phyloP scores from a whole-genome alignment of 306 rosid species.

The Sophora flavescens region DNA sequence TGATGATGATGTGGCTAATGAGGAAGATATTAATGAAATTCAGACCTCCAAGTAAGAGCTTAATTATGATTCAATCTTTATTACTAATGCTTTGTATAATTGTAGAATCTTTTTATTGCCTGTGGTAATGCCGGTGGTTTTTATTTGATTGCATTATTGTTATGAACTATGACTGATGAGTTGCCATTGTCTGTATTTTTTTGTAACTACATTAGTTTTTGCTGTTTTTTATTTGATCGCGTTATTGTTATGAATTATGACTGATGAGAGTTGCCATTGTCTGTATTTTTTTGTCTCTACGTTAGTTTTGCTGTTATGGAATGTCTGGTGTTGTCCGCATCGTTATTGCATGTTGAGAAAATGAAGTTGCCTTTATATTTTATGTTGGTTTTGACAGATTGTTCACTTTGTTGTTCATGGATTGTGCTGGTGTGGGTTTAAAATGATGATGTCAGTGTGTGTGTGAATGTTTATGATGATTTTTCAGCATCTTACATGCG shows the following conservation, averaged over 20 bases:
- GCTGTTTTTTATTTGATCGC: constrained; percentile 7
- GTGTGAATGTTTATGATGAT: constrained; percentile 30
- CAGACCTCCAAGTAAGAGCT: constrained; percentile 49
- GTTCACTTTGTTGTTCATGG: constrained; percentile 19
- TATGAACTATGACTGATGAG: too few species aligned
- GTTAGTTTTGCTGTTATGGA: constrained; percentile 28
- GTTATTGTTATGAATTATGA: too few species aligned
- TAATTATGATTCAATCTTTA: not conserved
- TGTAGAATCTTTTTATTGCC: not conserved
- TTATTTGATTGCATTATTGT: not conserved
- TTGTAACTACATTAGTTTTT: constrained; percentile 24
- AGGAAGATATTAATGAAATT: constrained; percentile 19
- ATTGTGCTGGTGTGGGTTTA: constrained; percentile 35
- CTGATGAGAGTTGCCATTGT: not conserved
- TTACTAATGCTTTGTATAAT: constrained; percentile 22
- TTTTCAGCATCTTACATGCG: constrained; percentile 13
- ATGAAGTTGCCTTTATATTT: constrained; percentile 46
- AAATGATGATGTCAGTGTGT: constrained; percentile 15
- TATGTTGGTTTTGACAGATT: constrained; percentile 48
- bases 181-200: constrained; percentile 1
- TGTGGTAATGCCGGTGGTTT: not conserved
- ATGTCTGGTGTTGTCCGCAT: constrained; percentile 21
- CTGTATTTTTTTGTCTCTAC: constrained; percentile 21
- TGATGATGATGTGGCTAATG: constrained; percentile 16
- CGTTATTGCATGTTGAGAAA: constrained; percentile 57